Conservation (phyloP, 768 basidiomycete genomes). For the Royoungia palumana region DNA sequence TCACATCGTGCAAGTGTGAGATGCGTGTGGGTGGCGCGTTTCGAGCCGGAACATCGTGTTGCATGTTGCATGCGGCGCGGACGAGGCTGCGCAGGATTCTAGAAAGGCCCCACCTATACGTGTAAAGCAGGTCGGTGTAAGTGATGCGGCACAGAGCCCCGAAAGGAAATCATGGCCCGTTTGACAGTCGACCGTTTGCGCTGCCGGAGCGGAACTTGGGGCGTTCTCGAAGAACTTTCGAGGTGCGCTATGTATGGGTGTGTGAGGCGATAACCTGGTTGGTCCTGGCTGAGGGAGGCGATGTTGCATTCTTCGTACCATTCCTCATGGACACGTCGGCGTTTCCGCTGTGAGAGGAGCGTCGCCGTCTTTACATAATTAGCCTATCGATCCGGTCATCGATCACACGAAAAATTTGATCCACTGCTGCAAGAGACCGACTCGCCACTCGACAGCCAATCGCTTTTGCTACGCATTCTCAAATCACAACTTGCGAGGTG, state of each 20-base stretch:
- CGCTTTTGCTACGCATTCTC: slow-evolving; percentile 19
- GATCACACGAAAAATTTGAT: slow-evolving; percentile 15
- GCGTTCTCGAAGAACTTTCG: slow-evolving; percentile 3
- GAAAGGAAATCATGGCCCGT: slow-evolving; percentile 17
- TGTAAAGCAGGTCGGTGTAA: background rate
- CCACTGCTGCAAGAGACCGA: slow-evolving; percentile 2
- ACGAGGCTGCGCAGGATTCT: slow-evolving; percentile 20
- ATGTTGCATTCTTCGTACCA: slow-evolving; percentile 14
- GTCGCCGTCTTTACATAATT: slow-evolving; percentile 19
- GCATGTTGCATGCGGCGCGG: slow-evolving; percentile 12
- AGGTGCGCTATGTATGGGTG: slow-evolving; percentile 17
- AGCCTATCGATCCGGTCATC: slow-evolving; percentile 7
- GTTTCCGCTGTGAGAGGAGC: background rate
- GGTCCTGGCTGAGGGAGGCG: slow-evolving; percentile 16
- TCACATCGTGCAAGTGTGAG: slow-evolving; percentile 3
- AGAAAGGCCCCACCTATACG: slow-evolving; percentile 2
- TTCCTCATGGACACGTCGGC: slow-evolving; percentile 16
- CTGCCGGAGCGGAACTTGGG: slow-evolving; percentile 22
- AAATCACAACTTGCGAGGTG: slow-evolving; percentile 17
- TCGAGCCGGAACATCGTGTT: slow-evolving; percentile 29
- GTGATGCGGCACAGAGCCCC: slow-evolving; percentile 11
- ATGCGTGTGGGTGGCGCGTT: slow-evolving; percentile 22
- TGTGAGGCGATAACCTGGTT: slow-evolving; percentile 17
- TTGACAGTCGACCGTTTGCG: slow-evolving; percentile 8
- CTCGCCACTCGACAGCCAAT: slow-evolving; percentile 15